Conservation (phyloP, 2,329 filamentous ascomycete genomes). For the Cladosporium sp. region DNA sequence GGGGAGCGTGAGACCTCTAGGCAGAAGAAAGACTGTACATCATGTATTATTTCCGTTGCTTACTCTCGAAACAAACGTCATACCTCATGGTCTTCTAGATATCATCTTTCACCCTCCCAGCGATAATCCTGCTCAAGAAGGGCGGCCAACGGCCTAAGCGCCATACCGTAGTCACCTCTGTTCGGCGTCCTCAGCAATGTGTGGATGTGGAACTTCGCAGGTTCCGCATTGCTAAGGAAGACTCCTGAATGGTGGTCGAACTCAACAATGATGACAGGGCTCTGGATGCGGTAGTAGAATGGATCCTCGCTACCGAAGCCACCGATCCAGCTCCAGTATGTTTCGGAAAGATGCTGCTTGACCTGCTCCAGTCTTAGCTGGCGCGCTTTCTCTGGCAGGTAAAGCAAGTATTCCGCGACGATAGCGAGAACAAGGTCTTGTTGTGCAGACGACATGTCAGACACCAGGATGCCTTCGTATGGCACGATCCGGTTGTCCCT, state of each 20-base stretch:
- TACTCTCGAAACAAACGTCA: neutral
- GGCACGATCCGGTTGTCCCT: slow-evolving; percentile 77
- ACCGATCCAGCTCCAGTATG: slow-evolving; percentile 80
- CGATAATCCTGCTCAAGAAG: neutral
- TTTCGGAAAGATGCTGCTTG: slow-evolving; percentile 63
- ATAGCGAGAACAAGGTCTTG: slow-evolving; percentile 60
- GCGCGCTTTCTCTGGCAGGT: slow-evolving; percentile 62
- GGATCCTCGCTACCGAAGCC: slow-evolving; percentile 66
- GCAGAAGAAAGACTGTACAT: neutral
- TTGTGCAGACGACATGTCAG: slow-evolving; percentile 52
- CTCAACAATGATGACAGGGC: slow-evolving; percentile 72
- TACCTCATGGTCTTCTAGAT: neutral
- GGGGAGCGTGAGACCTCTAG: neutral
- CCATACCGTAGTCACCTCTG: slow-evolving; percentile 72
- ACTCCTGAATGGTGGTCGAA: slow-evolving; percentile 81
- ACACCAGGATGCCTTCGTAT: slow-evolving; percentile 65
- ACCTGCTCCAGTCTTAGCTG: slow-evolving; percentile 58
- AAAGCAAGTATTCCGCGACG: slow-evolving; percentile 66
- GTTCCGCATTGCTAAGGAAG: slow-evolving; percentile 71
- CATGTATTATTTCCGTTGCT: neutral
- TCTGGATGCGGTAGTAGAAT: slow-evolving; percentile 79
- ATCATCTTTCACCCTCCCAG: neutral
- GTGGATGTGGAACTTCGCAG: slow-evolving; percentile 78
- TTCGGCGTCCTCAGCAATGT: slow-evolving; percentile 73
- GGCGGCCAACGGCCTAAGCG: slow-evolving; percentile 29